phyloP scores from a whole-genome alignment of 1,284 basidiomycete genomes.

The Lentinula novae-zelandiae region DNA sequence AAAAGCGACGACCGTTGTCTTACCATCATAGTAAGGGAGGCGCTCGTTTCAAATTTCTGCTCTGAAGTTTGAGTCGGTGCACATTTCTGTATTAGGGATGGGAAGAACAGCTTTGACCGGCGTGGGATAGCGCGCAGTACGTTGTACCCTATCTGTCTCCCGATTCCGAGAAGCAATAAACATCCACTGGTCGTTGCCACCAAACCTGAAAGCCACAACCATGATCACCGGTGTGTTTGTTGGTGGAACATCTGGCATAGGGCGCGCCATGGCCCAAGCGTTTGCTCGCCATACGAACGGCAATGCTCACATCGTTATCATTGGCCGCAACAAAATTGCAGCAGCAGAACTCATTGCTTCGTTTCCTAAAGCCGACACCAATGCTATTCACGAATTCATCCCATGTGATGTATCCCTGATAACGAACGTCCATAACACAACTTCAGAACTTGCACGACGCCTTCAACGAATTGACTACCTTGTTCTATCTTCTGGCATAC shows the following conservation, averaged over 20 bases:
- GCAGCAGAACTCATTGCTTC: slow-evolving; percentile 31
- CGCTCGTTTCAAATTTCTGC: too few relatives aligned
- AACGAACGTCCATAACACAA: slow-evolving; percentile 22
- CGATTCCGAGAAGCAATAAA: too few relatives aligned
- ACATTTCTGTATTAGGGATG: too few relatives aligned
- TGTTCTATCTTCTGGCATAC: slow-evolving; percentile 34
- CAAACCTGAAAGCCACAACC: not conserved
- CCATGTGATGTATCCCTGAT: slow-evolving; percentile 29
- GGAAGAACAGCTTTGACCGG: too few relatives aligned
- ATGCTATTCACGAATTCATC: slow-evolving; percentile 20
- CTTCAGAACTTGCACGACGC: slow-evolving; percentile 19
- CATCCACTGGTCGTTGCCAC: too few relatives aligned
- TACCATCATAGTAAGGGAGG: too few relatives aligned
- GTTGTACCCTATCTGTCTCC: too few relatives aligned
- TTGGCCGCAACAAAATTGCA: slow-evolving; percentile 30
- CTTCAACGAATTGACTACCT: slow-evolving; percentile 37
- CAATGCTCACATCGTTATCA: slow-evolving; percentile 28
- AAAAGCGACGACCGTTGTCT: too few relatives aligned
- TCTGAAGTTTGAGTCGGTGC: too few relatives aligned
- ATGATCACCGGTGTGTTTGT: slow-evolving; percentile 27
- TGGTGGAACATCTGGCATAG: slow-evolving; percentile 36
- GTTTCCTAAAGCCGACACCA: slow-evolving; percentile 23
- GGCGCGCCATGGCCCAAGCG: slow-evolving; percentile 27
- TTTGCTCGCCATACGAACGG: slow-evolving; percentile 28
- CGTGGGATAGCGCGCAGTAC: too few relatives aligned